Conservation (phyloP, 345 rosid species). For the Citrus medica region DNA sequence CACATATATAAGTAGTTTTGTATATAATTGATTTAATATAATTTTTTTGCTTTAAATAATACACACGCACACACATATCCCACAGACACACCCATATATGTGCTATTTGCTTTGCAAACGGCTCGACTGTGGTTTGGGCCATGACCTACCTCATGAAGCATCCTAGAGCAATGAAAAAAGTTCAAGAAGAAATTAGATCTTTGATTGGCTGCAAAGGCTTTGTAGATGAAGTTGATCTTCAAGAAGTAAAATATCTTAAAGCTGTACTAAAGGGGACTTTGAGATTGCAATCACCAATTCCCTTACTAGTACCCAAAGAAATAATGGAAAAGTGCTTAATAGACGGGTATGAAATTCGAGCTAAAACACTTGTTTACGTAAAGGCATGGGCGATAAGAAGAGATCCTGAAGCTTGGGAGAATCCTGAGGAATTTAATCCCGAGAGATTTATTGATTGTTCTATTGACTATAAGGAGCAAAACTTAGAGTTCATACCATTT, state of each 20-base stretch:
- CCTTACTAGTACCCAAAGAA: conserved; percentile 18
- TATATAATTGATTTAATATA: too few species aligned
- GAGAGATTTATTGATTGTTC: neutral
- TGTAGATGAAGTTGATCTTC: conserved; percentile 32
- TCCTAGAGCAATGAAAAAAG: conserved; percentile 31
- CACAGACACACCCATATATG: too few species aligned
- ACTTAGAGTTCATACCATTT: conserved; percentile 24
- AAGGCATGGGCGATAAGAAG: conserved; percentile 39
- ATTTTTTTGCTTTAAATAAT: too few species aligned
- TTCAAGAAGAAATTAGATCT: conserved; percentile 26
- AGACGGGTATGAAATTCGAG: neutral
- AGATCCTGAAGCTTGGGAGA: conserved; percentile 2
- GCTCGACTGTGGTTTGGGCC: conserved; percentile 26
- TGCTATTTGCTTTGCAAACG: neutral
- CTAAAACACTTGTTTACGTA: neutral
- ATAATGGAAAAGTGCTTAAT: neutral
- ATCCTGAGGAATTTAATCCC: neutral
- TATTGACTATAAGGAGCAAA: conserved; percentile 19
- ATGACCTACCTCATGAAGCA: conserved; percentile 37
- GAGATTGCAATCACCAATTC: conserved; percentile 12
- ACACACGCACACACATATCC: too few species aligned
- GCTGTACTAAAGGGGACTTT: conserved; percentile 42
- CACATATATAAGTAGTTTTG: conserved; percentile 41
- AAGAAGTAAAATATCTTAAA: conserved; percentile 28
- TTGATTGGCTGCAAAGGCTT: conserved; percentile 20